phyloP scores from a whole-genome alignment of 768 basidiomycete species.

The Termitomyces sp. region DNA sequence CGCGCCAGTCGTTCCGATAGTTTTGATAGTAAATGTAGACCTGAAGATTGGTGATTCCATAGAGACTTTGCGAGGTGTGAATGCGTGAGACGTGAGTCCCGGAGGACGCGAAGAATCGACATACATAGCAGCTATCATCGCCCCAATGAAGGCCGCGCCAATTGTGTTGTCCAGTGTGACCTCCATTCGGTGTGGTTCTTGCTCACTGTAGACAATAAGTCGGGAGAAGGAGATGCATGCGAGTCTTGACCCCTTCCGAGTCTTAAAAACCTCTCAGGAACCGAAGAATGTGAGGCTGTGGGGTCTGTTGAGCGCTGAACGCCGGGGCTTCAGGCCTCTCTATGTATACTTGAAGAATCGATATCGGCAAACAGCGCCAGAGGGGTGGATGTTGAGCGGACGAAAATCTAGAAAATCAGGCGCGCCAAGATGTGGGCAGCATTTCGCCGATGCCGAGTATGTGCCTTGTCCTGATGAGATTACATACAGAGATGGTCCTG shows the following conservation, averaged over 20 bases:
- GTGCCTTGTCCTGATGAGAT: too few relatives aligned
- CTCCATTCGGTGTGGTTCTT: not conserved
- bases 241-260: not conserved
- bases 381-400: too few relatives aligned
- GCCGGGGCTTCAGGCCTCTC: too few relatives aligned
- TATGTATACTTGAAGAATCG: too few relatives aligned
- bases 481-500: too few relatives aligned
- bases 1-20: slow-evolving; percentile 18
- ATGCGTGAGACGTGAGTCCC: not conserved
- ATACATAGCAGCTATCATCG: slow-evolving; percentile 23
- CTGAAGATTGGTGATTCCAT: slow-evolving; percentile 20
- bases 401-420: too few relatives aligned
- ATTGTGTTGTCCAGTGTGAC: slow-evolving; percentile 22
- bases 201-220: not conserved
- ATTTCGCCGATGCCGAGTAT: too few relatives aligned
- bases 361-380: too few relatives aligned
- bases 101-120: slow-evolving; percentile 1
- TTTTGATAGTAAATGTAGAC: slow-evolving; percentile 20
- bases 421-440: too few relatives aligned
- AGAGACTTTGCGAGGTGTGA: slow-evolving; percentile 8
- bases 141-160: slow-evolving; percentile 25
- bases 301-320: not conserved
- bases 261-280: not conserved
- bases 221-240: not conserved
- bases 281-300: not conserved